Base-by-base conservation (phyloP, 2,329 filamentous ascomycete species). In the Aaosphaeria arxii region DNA sequence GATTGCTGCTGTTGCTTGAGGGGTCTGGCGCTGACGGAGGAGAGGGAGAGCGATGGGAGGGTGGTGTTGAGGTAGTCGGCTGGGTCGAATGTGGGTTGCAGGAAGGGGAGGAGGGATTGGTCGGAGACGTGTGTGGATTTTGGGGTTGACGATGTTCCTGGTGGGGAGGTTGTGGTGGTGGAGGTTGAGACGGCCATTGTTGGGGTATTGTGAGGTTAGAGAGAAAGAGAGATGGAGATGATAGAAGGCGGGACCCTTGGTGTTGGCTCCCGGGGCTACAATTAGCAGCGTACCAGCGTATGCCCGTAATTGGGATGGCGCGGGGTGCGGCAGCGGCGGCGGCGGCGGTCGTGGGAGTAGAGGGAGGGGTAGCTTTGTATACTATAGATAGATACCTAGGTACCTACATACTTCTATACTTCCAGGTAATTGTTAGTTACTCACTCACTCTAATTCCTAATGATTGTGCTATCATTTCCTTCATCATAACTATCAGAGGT, bases 31-130 rank as follows among this genome's bases (percentile, higher is more conserved):
- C 73, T 66, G 28, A 67, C 64, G 29, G 75, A 72, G 31, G 76
- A 72, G 39, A 80, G 70, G 42, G 77, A 77, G 17, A 95, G 77
- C 2, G 86, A 75, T 4, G 91, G 88, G 1, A 97, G 77, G 1
- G 82, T 81, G 50, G 84, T 76, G 71, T 97, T 97, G 61, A 97
- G 83, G 69, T 91, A 96, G 42, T 88, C 84, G 54, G 87, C 87
- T 4, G 91, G 81, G 68, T 96, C 89, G 71, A 97, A 97, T 40
- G 81, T 76, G 5, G 86, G 78, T 43, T 83, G 77, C 35, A 92
- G 78, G 69, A 96, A 96, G 47, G 87, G 84, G 48, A 83, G 82
- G 3, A 95, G 79, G 46, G 84, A 82, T 9, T 85, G 80, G 63
- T 95, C 90, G 52, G 86, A 74, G 35, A 89, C 79, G 67, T 91